Evolutionary conservation across 352 stramenopile species (phyloP), one percentile per base, ranked within the genome.

Genomic region (Peronosclerospora sorghi): DNA sequence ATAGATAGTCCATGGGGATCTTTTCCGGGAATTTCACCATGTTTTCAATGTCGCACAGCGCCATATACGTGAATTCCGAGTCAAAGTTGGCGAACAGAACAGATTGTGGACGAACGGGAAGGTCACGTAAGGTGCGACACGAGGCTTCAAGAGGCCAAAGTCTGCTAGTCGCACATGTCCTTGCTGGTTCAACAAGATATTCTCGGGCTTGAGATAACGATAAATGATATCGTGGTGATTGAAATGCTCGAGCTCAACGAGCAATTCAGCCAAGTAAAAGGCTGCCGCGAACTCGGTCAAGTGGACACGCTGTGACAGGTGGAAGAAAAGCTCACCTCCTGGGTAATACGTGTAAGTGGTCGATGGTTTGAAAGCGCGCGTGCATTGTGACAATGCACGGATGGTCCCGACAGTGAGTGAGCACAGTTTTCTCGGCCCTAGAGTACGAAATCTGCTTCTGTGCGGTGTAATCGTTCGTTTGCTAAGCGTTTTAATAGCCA

Each of bases 371-470:
- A 47, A 96, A 95, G 14, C 80, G 74, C 14, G 68, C 75, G 42
- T 94, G 79, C 24, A 96, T 71, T 42, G 86, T 83, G 3, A 96
- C 73, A 54, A 96, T 95, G 62, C 95, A 96, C 26, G 86, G 86
- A 48, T 96, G 86, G 50, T 89, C 70, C 17, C 80, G 71, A 27
- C 71, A 82, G 55, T 96, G 92, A 19, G 73, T 80, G 17, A 96
- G 76, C 35, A 96, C 87, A 3, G 72, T 65, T 29, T 85, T 74
- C 59, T 96, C 86, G 18, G 83, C 65, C 10, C 81, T 62, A 14
- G 84, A 90, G 53, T 95, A 80, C 51, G 92, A 64, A 14, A 93
- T 58, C 44, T 96, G 85, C 20, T 94, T 85, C 41, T 86, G 70
- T 41, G 53, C 40, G 9, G 69, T 82, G 28, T n/a, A n/a, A 92